Base-by-base conservation (phyloP, 441 rosid species). In the Raphanus hybrid region DNA sequence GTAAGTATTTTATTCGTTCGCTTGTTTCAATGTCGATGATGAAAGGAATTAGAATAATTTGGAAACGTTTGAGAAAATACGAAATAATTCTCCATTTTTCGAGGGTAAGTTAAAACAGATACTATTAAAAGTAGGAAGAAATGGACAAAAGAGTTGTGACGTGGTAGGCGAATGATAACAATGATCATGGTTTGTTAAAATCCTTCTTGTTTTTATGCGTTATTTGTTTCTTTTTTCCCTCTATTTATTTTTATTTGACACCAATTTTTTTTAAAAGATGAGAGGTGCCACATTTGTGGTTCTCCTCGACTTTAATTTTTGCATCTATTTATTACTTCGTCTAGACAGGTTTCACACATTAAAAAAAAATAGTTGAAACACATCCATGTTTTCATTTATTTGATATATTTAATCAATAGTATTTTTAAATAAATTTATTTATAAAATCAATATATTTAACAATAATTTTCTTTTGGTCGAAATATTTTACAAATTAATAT, bases 211-310 rank as follows among this genome's bases (percentile, higher is more conserved):
- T 64, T 55, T 45, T 74, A 74, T 79, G 71, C 75, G 27, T 55
- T 45, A 0, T 18, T 41, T 66, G 18, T 69, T 64, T 69, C 32
- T 75, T 10, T 73, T 12, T 20, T 34, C 12, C 52, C 54, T 16
- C 8, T 60, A 23, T 59, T 26, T 48, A 4, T 15, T 74, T 72
- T 60, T 45, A 14, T 59, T 73, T 78, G 60, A 60, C 34, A 18
- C 16, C 12, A 15, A 48, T 0, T 26, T 3, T 7, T 67, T 20
- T 0, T 0, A 3, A 77, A 71, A 58, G 61, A 34, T 70, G 54
- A 69, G 69, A 57, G 72, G 75, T 79, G 82, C 75, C 82, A 79
- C 75, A 64, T 79, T 79, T 79, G 79, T 79, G 82, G 82, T 74
- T 79, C 79, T 70, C 73, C 72, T 60, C 68, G 27, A 58, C 58